Conservation (phyloP, 169 alveolate genomes). For the Neospora caninum region DNA sequence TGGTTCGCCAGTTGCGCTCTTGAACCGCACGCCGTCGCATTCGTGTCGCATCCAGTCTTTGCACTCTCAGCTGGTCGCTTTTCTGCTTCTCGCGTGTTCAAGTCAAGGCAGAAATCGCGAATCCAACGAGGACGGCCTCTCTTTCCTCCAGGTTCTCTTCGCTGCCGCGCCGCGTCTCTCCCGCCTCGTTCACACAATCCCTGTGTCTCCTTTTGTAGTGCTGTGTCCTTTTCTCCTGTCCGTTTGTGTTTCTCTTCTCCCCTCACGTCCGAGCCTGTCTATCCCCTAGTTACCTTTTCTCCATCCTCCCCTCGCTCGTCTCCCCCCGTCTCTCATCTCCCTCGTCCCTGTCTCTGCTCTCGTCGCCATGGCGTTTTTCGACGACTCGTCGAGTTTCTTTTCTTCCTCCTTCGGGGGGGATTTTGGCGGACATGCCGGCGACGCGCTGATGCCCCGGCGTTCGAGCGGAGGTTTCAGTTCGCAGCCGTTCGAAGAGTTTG, state of each 20-base stretch:
- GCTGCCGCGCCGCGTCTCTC: too few relatives aligned
- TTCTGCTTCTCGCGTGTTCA: too few relatives aligned
- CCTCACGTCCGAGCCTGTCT: not conserved
- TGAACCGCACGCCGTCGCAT: too few relatives aligned
- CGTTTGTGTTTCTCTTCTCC: not conserved
- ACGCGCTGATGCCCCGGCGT: not conserved
- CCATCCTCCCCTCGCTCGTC: not conserved
- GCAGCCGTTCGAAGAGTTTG: not conserved
- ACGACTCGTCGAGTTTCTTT: conserved; percentile 2
- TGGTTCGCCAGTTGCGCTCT: too few relatives aligned
- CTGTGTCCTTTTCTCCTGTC: not conserved
- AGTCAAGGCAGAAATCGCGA: too few relatives aligned
- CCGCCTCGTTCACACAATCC: too few relatives aligned
- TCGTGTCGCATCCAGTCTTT: too few relatives aligned
- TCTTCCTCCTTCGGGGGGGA: conserved; percentile 14
- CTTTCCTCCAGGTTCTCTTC: too few relatives aligned
- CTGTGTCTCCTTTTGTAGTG: too few relatives aligned
- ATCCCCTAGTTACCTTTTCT: not conserved
- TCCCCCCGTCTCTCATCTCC: not conserved
- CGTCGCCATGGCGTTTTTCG: conserved; percentile 14
- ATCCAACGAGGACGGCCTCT: too few relatives aligned
- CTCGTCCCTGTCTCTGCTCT: not conserved
- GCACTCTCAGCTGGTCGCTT: too few relatives aligned
- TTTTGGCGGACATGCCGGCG: not conserved
- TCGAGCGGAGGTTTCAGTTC: not conserved